Base-by-base conservation (phyloP, 78 protist species). In the Creolimax fragrantissima region DNA sequence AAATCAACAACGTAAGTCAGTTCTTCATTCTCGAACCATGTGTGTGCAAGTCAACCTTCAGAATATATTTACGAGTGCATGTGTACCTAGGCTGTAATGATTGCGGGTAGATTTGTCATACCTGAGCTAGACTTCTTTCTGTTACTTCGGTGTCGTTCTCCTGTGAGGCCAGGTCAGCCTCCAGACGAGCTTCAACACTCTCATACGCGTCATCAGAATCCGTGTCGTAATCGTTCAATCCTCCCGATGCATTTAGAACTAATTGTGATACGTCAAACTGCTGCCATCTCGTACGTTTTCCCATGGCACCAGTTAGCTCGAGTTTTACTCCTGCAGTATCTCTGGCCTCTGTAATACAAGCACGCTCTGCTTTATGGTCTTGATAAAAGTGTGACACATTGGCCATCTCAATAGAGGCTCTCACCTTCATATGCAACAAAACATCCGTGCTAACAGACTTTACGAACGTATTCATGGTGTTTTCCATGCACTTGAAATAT, bases 271-370 rank as follows among this genome's bases (percentile, higher is more conserved):
- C 90, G 7, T 93, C 93, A 35, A 93, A 92, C 35, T 93, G 89
- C 92, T 96, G 97, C 43, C 86, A 96, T 89, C 93, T 90, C 3
- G 96, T 96, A 84, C 97, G 92, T 37, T 47, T 42, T 42, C 97
- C 97, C 2, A 94, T 66, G 3, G 93, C 96, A 91, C 97, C 97
- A 42, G 95, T 96, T 39, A 96, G 24, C 39, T 88, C 44, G 81
- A 92, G 39, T 3, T 44, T 4, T 24, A 92, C 66, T 36, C 91
- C 93, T 6, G 92, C 5, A 7, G 41, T 39, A 66, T 37, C 6
- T 7, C 32, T 24, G 3, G 88, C 91, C 6, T 88, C 35, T 43
- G n/a, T 41, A 3, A 92, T 84, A 2, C 43, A 24, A 7, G 88
- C 88, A 36, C 88, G 88, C 74, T 58, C 74, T 32, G 74, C 74